These are phyloP conservation scores for Candida vaughaniae DNA, from an alignment of 805 yeast species.

Conservation along the genomic window DNA sequence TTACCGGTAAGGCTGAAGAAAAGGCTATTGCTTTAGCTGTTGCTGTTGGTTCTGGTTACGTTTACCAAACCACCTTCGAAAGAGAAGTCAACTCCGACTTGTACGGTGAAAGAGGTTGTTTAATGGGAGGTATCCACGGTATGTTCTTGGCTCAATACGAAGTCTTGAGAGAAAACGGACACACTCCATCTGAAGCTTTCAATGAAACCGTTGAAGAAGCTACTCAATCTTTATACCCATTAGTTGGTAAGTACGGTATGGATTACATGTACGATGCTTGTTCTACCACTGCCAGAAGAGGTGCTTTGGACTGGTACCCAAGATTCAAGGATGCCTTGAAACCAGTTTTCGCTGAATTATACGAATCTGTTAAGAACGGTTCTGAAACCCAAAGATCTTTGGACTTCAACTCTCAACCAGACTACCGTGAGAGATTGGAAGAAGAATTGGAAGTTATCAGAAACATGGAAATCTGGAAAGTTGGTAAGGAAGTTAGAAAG, in stretches of 20 bases:
- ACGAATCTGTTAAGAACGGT: conserved; percentile 94
- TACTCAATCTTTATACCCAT: conserved; percentile 98
- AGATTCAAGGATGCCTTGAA: conserved; percentile 97
- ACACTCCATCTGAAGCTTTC: conserved; percentile 99
- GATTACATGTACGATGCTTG: conserved; percentile 99
- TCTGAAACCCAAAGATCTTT: conserved; percentile 96
- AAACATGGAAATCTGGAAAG: conserved; percentile 98
- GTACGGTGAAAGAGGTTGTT: conserved; percentile 99
- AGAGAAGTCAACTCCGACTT: conserved; percentile 98
- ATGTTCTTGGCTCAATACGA: conserved; percentile 99
- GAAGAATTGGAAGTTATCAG: conserved; percentile 90
- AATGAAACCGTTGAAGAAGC: conserved; percentile 99
- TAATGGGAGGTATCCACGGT: conserved; percentile 99
- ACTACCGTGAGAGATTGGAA: conserved; percentile 96
- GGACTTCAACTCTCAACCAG: conserved; percentile 97
- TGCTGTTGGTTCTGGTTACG: conserved; percentile 99
- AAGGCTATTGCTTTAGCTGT: conserved; percentile 97
- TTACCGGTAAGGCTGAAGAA: conserved; percentile 98
- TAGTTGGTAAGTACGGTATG: conserved; percentile 99
- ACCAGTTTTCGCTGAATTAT: conserved; percentile 96
- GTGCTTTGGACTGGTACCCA: conserved; percentile 99
- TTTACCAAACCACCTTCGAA: conserved; percentile 98
- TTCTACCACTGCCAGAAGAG: conserved; percentile 99
- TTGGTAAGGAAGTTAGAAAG: conserved; percentile 99
- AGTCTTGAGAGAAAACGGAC: conserved; percentile 99